Percentiles rank a stretch among this genome's conserved stretches.
Evolutionary conservation across 1,284 basidiomycete genomes (phyloP).

Genomic region (Mycena citricolor): DNA sequence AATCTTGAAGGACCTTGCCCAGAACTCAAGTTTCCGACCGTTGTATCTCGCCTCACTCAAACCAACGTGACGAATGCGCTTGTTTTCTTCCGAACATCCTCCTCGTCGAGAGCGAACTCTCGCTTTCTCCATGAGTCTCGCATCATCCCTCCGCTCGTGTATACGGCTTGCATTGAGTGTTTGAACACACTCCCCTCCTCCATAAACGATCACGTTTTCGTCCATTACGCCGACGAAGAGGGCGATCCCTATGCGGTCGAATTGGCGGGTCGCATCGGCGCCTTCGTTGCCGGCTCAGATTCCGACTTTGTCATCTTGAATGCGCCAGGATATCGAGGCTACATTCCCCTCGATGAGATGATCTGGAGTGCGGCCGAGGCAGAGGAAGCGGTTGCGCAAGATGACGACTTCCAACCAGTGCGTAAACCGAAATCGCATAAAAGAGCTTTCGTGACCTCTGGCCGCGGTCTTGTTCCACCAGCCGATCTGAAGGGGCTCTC

Average conservation of each 20-base stretch:
- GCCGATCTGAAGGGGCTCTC: slow-evolving; percentile 41
- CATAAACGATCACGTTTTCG: slow-evolving; percentile 41
- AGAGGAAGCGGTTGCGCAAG: slow-evolving; percentile 36
- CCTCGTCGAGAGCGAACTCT: slow-evolving; percentile 62
- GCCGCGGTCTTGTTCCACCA: slow-evolving; percentile 58
- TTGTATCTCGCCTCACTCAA: slow-evolving; percentile 59
- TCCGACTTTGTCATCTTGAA: slow-evolving; percentile 83
- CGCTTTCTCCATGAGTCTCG: slow-evolving; percentile 73
- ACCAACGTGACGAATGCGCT: slow-evolving; percentile 61
- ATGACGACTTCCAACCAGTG: slow-evolving; percentile 64
- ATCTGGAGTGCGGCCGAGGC: slow-evolving; percentile 53
- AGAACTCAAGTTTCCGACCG: slow-evolving; percentile 71
- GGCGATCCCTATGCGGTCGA: slow-evolving; percentile 86
- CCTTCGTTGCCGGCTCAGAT: slow-evolving; percentile 77
- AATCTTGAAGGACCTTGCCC: slow-evolving; percentile 60
- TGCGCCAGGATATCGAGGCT: slow-evolving; percentile 71
- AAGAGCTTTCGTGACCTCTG: slow-evolving; percentile 33
- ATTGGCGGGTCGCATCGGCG: slow-evolving; percentile 72
- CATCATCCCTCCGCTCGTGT: slow-evolving; percentile 75
- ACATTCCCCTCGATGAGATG: slow-evolving; percentile 80
- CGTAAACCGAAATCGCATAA: slow-evolving; percentile 43
- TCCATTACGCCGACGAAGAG: slow-evolving; percentile 82
- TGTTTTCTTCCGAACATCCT: slow-evolving; percentile 84
- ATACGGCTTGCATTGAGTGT: slow-evolving; percentile 61
- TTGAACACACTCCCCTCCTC: slow-evolving; percentile 43